phyloP scores from a whole-genome alignment of 1,139 yeast species.

The Saccharomycopsis phalli region DNA sequence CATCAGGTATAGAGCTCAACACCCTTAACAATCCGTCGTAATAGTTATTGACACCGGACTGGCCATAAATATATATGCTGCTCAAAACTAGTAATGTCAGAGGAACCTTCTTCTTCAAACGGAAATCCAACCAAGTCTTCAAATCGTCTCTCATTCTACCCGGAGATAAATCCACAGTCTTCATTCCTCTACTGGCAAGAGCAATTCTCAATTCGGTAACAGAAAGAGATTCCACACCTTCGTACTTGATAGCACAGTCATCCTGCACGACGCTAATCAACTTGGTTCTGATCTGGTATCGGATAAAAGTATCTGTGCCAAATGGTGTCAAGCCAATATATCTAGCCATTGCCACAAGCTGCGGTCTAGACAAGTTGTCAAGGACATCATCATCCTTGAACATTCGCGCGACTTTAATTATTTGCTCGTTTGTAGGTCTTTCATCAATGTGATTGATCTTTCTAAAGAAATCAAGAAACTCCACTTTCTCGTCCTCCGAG shows the following conservation, averaged over 20 bases:
- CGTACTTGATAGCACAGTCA: constrained; percentile 86
- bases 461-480: constrained; percentile 74
- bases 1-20: constrained; percentile 85
- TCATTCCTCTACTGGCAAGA: constrained; percentile 91
- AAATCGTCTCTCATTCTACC: constrained; percentile 77
- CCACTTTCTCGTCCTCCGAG: constrained; percentile 45
- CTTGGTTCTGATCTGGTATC: constrained; percentile 90
- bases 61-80: constrained; percentile 83
- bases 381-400: constrained; percentile 91
- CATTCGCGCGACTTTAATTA: constrained; percentile 76
- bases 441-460: constrained; percentile 52
- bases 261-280: constrained; percentile 86
- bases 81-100: constrained; percentile 80
- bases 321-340: constrained; percentile 88
- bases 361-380: constrained; percentile 87
- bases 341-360: constrained; percentile 84
- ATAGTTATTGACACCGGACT: constrained; percentile 46
- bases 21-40: constrained; percentile 90
- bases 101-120: constrained; percentile 86
- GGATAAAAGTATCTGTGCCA: constrained; percentile 87
- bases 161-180: constrained; percentile 69
- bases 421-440: constrained; percentile 68
- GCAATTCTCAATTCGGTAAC: constrained; percentile 80
- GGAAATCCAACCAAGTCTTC: constrained; percentile 79
- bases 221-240: constrained; percentile 81